Conservation (phyloP, 805 yeast genomes). For the Monosporozyma servazzii region DNA sequence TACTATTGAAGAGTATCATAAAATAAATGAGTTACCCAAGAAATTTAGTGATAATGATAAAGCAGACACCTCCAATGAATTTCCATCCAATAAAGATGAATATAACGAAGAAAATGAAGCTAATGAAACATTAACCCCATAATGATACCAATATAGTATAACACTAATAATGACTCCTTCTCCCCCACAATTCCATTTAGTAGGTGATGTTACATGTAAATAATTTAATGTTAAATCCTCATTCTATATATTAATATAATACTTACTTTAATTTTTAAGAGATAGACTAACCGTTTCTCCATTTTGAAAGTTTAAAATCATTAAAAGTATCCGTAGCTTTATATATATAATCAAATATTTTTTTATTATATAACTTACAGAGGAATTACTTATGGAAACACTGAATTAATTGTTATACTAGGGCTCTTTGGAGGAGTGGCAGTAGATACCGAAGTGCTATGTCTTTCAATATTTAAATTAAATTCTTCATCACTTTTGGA, state of each 20-base stretch:
- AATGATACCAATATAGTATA: neutral
- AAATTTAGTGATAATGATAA: neutral
- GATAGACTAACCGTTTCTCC: neutral
- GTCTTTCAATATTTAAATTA: neutral
- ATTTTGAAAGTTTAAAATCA: no score
- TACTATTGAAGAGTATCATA: conserved; percentile 19
- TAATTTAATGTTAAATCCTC: neutral
- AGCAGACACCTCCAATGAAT: neutral
- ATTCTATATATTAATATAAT: neutral
- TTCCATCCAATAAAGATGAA: neutral
- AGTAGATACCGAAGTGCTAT: neutral
- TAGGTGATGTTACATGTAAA: neutral
- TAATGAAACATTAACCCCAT: neutral
- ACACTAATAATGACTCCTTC: neutral
- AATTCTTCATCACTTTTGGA: neutral
- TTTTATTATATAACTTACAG: neutral
- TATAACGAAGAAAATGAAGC: neutral
- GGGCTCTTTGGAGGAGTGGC: conserved; percentile 13
- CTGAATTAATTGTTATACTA: conserved; percentile 11
- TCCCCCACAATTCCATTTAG: neutral
- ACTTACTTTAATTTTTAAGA: neutral
- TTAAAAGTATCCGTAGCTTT: neutral
- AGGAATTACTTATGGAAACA: neutral
- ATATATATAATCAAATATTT: neutral
- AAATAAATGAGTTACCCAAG: neutral